These are phyloP conservation scores for Botryotinia globosa DNA, from an alignment of 2,329 filamentous ascomycete species.

Conservation along the genomic window DNA sequence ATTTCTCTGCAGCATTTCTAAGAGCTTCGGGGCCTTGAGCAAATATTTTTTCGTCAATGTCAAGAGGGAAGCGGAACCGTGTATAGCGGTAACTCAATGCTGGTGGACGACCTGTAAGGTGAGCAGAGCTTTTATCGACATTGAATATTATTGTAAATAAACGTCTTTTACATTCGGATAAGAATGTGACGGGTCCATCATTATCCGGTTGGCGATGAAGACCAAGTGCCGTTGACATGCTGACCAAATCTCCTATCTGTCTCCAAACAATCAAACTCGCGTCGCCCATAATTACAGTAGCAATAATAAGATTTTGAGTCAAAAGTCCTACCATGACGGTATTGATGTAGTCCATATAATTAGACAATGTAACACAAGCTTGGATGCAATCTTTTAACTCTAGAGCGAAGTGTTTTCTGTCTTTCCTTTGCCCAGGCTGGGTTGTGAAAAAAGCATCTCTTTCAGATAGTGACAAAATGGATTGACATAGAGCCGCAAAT, in stretches of 20 bases:
- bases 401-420: constrained; percentile 31
- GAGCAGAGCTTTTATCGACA: constrained; percentile 50
- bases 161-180: constrained; percentile 40
- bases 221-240: constrained; percentile 35
- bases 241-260: constrained; percentile 41
- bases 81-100: constrained; percentile 52
- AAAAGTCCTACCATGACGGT: constrained; percentile 42
- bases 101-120: constrained; percentile 55
- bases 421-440: constrained; percentile 30
- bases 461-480: constrained; percentile 28
- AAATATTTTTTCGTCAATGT: constrained; percentile 51
- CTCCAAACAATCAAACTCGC: constrained; percentile 43
- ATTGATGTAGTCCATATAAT: constrained; percentile 41
- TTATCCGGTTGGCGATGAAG: constrained; percentile 33
- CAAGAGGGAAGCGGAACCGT: constrained; percentile 52
- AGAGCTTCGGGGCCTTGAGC: constrained; percentile 44
- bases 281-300: constrained; percentile 43
- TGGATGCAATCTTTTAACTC: constrained; percentile 38
- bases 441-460: constrained; percentile 32
- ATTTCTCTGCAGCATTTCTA: constrained; percentile 38
- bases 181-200: constrained; percentile 32
- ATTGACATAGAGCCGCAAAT: constrained; percentile 29
- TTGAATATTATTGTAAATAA: constrained; percentile 42
- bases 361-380: constrained; percentile 41
- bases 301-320: constrained; percentile 39